Percentiles rank a stretch among this genome's conserved stretches.
Conservation (phyloP, 257 asterid genomes). For the Eucommia ulmoides region DNA sequence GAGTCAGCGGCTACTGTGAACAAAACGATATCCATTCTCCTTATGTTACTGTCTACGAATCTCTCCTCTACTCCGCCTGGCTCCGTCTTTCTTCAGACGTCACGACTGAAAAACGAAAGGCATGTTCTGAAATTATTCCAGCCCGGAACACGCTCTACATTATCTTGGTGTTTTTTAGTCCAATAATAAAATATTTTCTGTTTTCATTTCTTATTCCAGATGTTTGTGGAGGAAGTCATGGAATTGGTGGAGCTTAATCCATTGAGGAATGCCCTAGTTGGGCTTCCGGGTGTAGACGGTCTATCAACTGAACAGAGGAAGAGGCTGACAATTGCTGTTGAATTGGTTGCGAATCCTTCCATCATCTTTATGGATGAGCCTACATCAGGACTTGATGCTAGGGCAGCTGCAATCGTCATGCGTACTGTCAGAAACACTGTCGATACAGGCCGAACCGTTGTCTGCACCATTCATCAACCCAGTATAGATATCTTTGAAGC, state of each 20-base stretch:
- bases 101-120: constrained; percentile 60
- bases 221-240: constrained; percentile 89
- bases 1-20: constrained; percentile 84
- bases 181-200: not conserved
- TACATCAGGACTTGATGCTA: constrained; percentile 81
- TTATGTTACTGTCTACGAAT: constrained; percentile 66
- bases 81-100: constrained; percentile 75
- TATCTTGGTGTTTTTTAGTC: not conserved
- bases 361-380: constrained; percentile 90
- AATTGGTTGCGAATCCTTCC: constrained; percentile 78
- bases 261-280: constrained; percentile 61
- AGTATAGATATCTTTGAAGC: constrained; percentile 86
- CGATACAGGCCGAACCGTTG: constrained; percentile 78
- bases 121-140: constrained; percentile 17
- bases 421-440: constrained; percentile 78
- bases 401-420: constrained; percentile 92
- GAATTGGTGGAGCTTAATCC: constrained; percentile 69
- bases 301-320: constrained; percentile 84
- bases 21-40: constrained; percentile 90
- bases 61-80: constrained; percentile 88
- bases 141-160: not conserved
- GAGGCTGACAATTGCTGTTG: constrained; percentile 80
- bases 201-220: constrained; percentile 24
- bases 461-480: constrained; percentile 87
- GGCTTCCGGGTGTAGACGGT: constrained; percentile 78